Evolutionary conservation across 2,329 filamentous ascomycete species (phyloP), one percentile per base, ranked within the genome.

Genomic region (Hymenoscyphus fructigenus): DNA sequence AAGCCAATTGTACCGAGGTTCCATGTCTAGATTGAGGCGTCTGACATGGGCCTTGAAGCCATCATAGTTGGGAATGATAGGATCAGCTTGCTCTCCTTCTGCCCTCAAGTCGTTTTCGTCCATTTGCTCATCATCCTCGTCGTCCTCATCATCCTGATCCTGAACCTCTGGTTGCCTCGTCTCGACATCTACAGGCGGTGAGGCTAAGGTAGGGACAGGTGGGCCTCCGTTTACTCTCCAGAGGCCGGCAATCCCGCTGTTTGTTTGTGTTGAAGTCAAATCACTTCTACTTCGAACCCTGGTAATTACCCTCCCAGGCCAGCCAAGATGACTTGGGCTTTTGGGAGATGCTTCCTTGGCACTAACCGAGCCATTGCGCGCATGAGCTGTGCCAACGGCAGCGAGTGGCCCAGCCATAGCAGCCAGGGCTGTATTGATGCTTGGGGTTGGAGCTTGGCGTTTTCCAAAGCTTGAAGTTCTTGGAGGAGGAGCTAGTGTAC

Each of bases 41-140:
- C 87, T 79, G 20, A 94, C 85, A 73, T 96, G 90, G 28, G 86
- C 82, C 69, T 87, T 88, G 78, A 97, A 97, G 0, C 93, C 93
- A 66, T 88, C 85, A 28, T 88, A 79, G 20, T 87, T 93, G 0
- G 93, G 91, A 10, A 87, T 83, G 66, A 94, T 90, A 10, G 84
- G 72, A 69, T 91, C 86, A 36, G 87, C 85, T 15, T 86, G 79
- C 66, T 88, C 85, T 44, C 81, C 81, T 58, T 90, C 86, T 74
- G 86, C 84, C 58, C 83, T 85, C 67, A 89, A 77, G 6, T 88
- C 86, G 34, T 81, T 80, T 44, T 90, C 88, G 44, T 89, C 85
- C 2, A 83, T 83, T 14, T 84, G 82, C 1, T 88, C 86, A 1
- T 88, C 85, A 2, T 89, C 86, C 0, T 89, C 86, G 2, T 88